Evolutionary conservation across 176 grass and related monocot species (phyloP).

Genomic region (Juncus inflexus): DNA sequence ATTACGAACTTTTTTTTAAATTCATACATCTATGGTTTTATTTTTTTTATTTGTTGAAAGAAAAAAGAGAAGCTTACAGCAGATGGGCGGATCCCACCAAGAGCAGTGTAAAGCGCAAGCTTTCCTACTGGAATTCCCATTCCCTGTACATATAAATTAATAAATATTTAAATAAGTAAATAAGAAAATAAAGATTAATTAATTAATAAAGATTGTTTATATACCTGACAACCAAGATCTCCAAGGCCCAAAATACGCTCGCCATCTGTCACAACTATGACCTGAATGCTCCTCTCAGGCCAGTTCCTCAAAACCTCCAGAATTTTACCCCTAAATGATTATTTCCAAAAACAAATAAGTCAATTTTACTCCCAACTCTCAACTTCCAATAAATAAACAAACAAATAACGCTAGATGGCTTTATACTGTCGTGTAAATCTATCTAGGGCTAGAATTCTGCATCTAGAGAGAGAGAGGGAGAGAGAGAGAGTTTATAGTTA

Average conservation of each 20-base stretch:
- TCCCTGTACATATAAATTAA: slow-evolving; percentile 51
- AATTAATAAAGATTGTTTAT: slow-evolving; percentile 5
- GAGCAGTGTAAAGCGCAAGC: slow-evolving; percentile 94
- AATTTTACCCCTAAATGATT: slow-evolving; percentile 60
- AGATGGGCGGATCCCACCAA: slow-evolving; percentile 91
- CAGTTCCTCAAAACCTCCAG: slow-evolving; percentile 96
- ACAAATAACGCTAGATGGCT: too few species aligned
- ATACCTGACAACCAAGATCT: slow-evolving; percentile 98
- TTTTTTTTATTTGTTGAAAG: neutral
- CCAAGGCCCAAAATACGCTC: slow-evolving; percentile 97
- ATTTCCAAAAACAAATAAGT: too few species aligned
- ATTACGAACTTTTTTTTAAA: neutral
- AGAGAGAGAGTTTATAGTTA: slow-evolving; percentile 23
- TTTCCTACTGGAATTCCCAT: slow-evolving; percentile 99
- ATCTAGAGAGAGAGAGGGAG: neutral
- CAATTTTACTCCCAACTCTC: too few species aligned
- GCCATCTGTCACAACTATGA: slow-evolving; percentile 95
- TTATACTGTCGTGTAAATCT: too few species aligned
- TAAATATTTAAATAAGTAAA: slow-evolving; percentile 28
- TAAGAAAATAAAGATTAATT: neutral
- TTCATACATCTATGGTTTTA: neutral
- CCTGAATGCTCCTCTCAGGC: slow-evolving; percentile 91
- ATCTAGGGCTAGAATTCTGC: too few species aligned
- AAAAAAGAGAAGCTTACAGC: slow-evolving; percentile 48
- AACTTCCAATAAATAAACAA: too few species aligned